phyloP scores from a whole-genome alignment of 1,139 yeast species.

The Blastobotrys petasosporus region DNA sequence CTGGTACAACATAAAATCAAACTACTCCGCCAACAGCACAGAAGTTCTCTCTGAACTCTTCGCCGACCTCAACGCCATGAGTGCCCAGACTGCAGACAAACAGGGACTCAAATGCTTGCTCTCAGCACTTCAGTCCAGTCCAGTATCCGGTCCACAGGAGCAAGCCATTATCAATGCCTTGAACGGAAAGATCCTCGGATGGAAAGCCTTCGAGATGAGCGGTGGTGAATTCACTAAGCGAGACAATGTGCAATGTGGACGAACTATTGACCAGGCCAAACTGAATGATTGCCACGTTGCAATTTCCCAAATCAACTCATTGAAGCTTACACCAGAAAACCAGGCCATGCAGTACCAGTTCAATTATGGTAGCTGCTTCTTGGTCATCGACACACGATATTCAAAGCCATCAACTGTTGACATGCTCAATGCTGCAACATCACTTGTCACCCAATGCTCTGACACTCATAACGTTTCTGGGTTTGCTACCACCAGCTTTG shows the following conservation, averaged over 20 bases:
- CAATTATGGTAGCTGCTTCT: conserved; percentile 3
- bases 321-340: neutral
- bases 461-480: conserved; percentile 1
- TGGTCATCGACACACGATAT: neutral
- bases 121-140: conserved; percentile 2
- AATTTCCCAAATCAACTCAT: neutral
- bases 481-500: neutral
- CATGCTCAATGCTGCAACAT: neutral
- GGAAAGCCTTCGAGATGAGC: no score
- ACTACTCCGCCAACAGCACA: neutral
- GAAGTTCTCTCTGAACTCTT: neutral
- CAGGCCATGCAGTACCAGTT: neutral
- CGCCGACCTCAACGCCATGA: neutral
- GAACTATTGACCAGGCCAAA: neutral
- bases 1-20: conserved; percentile 6
- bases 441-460: neutral
- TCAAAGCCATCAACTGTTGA: neutral
- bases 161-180: neutral
- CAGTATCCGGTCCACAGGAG: neutral
- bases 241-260: conserved; percentile 1
- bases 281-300: conserved; percentile 6
- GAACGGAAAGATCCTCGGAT: neutral
- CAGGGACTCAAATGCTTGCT: conserved; percentile 5
- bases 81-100: neutral
- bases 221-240: neutral